Evolutionary conservation across 2,329 filamentous ascomycete species (phyloP).

Genomic region (Didymella arachidicola): DNA sequence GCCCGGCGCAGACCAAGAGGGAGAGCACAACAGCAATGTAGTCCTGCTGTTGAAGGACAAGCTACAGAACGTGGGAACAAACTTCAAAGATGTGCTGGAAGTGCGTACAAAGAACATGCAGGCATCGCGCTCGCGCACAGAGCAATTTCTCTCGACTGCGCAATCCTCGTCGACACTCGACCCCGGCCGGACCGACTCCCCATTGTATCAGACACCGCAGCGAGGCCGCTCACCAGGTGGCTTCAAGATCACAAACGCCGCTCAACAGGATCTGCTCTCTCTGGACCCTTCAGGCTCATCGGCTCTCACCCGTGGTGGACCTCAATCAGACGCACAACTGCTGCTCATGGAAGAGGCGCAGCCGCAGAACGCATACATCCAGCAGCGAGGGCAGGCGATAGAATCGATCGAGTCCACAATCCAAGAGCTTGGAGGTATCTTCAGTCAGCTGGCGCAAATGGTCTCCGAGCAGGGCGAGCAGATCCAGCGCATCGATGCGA

Average conservation of each 20-base stretch:
- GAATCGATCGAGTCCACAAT: slow-evolving; percentile 97
- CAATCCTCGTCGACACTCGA: slow-evolving; percentile 69
- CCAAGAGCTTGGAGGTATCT: slow-evolving; percentile 87
- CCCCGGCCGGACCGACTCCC: slow-evolving; percentile 78
- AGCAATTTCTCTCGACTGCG: slow-evolving; percentile 92
- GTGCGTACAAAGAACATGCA: slow-evolving; percentile 98
- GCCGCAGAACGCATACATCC: slow-evolving; percentile 85
- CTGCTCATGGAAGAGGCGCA: slow-evolving; percentile 90
- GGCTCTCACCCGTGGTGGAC: slow-evolving; percentile 55
- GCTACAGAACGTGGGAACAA: slow-evolving; percentile 88
- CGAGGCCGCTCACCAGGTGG: slow-evolving; percentile 65
- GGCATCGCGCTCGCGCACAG: slow-evolving; percentile 86
- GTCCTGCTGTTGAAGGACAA: slow-evolving; percentile 90
- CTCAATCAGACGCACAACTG: slow-evolving; percentile 82
- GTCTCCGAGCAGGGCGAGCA: slow-evolving; percentile 97
- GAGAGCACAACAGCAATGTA: slow-evolving; percentile 98
- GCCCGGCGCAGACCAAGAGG: slow-evolving; percentile 71
- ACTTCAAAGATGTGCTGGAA: slow-evolving; percentile 97
- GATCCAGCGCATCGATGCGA: slow-evolving; percentile 96
- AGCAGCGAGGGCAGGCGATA: slow-evolving; percentile 92
- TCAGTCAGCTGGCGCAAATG: slow-evolving; percentile 94
- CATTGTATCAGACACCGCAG: slow-evolving; percentile 81
- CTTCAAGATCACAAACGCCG: slow-evolving; percentile 55
- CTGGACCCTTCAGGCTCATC: slow-evolving; percentile 72
- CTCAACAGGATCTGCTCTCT: slow-evolving; percentile 73